These are phyloP conservation scores for Eutypella sp. DNA, from an alignment of 2,329 filamentous ascomycete species.

Conservation along the genomic window DNA sequence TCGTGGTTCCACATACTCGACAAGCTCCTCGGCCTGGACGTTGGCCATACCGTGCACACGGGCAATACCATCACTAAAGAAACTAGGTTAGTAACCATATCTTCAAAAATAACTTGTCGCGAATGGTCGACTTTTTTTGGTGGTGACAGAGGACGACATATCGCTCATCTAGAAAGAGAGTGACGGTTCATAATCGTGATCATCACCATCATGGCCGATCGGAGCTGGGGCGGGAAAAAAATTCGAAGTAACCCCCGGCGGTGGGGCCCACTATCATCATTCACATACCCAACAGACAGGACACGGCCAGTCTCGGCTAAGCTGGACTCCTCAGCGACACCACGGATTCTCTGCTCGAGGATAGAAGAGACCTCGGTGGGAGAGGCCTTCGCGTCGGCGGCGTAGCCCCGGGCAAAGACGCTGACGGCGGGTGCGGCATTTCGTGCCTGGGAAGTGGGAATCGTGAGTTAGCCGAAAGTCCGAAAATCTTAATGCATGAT, in stretches of 20 bases:
- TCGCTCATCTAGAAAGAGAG: neutral
- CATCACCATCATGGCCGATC: too few relatives aligned
- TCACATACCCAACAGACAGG: slow-evolving; percentile 92
- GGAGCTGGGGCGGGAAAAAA: slow-evolving; percentile 14
- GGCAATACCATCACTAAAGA: slow-evolving; percentile 95
- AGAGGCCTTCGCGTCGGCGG: slow-evolving; percentile 87
- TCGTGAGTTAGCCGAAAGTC: slow-evolving; percentile 50
- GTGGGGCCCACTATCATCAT: slow-evolving; percentile 7
- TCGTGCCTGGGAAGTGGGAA: slow-evolving; percentile 67
- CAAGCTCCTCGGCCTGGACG: slow-evolving; percentile 99
- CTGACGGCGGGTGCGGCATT: slow-evolving; percentile 76
- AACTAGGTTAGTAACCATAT: slow-evolving; percentile 19
- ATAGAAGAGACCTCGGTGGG: slow-evolving; percentile 99
- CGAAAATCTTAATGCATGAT: slow-evolving; percentile 33
- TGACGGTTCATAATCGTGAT: neutral
- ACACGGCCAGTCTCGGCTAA: slow-evolving; percentile 99
- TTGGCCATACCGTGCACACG: slow-evolving; percentile 99
- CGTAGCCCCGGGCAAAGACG: slow-evolving; percentile 81
- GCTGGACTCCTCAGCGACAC: slow-evolving; percentile 92
- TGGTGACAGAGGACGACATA: neutral
- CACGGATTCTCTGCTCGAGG: slow-evolving; percentile 97
- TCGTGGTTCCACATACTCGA: slow-evolving; percentile 70
- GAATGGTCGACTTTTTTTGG: neutral
- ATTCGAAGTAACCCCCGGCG: slow-evolving; percentile 21
- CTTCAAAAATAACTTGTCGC: slow-evolving; percentile 3